Conservation (phyloP, 768 basidiomycete genomes). For the Boletus patriciae region DNA sequence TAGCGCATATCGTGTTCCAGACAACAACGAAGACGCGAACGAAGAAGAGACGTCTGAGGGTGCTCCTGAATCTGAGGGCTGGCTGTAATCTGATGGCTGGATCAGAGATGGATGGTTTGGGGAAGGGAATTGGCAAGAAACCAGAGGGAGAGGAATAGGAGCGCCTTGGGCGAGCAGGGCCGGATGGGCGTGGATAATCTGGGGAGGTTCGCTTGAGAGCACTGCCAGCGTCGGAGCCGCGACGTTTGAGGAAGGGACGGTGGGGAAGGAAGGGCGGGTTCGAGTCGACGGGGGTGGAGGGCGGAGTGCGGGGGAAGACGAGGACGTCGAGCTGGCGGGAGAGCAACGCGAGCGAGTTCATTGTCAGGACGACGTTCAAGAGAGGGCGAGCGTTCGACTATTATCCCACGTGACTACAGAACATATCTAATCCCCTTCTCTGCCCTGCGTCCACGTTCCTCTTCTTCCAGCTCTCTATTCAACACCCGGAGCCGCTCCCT, state of each 20-base stretch:
- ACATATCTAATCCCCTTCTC: constrained; percentile 49
- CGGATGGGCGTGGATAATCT: constrained; percentile 18
- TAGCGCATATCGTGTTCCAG: constrained; percentile 67
- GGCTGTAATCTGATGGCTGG: constrained; percentile 37
- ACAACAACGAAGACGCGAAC: constrained; percentile 66
- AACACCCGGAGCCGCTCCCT: constrained; percentile 42
- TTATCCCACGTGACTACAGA: constrained; percentile 30
- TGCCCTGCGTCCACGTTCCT: constrained; percentile 20
- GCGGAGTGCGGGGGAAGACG: constrained; percentile 57
- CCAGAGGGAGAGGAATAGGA: constrained; percentile 65
- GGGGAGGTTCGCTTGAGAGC: constrained; percentile 46
- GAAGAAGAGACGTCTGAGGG: constrained; percentile 63
- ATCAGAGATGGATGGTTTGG: constrained; percentile 33
- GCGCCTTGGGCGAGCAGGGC: constrained; percentile 45
- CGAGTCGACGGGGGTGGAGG: constrained; percentile 52
- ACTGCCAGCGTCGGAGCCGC: constrained; percentile 26
- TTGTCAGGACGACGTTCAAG: constrained; percentile 27
- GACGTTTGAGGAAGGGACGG: constrained; percentile 24
- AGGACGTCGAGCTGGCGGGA: constrained; percentile 82
- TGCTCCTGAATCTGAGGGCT: constrained; percentile 39
- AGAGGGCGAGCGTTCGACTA: neutral
- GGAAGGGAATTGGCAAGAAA: constrained; percentile 41
- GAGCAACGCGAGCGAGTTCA: constrained; percentile 83
- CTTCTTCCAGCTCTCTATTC: constrained; percentile 40
- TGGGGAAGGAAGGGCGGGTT: constrained; percentile 32